These are phyloP conservation scores for Rhododendron henanense DNA, from an alignment of 148 eudicot species.

Conservation along the genomic window DNA sequence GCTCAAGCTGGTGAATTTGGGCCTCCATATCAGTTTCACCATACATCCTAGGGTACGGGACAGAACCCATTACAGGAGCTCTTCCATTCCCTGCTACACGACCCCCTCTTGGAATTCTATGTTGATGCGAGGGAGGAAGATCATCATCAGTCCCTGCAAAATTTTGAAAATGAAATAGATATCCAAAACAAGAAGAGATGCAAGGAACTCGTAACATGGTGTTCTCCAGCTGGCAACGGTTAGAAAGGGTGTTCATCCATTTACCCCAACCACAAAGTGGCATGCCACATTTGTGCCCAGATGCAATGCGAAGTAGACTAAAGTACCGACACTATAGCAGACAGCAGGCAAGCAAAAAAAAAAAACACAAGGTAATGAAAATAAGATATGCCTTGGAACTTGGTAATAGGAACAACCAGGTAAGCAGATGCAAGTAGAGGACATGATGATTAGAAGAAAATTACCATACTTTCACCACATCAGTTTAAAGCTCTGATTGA, in stretches of 20 bases:
- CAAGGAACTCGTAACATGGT: background rate
- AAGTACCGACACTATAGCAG: background rate
- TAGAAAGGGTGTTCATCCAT: background rate
- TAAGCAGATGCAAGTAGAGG: background rate
- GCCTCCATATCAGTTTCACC: conserved; percentile 57
- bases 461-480: background rate
- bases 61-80: conserved; percentile 37
- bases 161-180: conserved; percentile 9
- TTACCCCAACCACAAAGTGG: background rate
- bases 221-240: background rate
- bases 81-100: conserved; percentile 53
- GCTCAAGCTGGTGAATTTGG: conserved; percentile 62
- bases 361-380: background rate
- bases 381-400: background rate
- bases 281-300: background rate
- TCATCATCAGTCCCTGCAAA: conserved; percentile 67
- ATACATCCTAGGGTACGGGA: conserved; percentile 39
- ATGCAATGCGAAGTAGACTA: background rate
- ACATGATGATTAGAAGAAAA: background rate
- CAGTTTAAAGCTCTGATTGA: background rate
- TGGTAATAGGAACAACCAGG: background rate
- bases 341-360: background rate
- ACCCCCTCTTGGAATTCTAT: conserved; percentile 47
- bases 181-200: background rate
- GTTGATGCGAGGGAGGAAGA: conserved; percentile 55